Conservation (phyloP, 2,329 filamentous ascomycete genomes). For the Scortechinia acanthostroma region DNA sequence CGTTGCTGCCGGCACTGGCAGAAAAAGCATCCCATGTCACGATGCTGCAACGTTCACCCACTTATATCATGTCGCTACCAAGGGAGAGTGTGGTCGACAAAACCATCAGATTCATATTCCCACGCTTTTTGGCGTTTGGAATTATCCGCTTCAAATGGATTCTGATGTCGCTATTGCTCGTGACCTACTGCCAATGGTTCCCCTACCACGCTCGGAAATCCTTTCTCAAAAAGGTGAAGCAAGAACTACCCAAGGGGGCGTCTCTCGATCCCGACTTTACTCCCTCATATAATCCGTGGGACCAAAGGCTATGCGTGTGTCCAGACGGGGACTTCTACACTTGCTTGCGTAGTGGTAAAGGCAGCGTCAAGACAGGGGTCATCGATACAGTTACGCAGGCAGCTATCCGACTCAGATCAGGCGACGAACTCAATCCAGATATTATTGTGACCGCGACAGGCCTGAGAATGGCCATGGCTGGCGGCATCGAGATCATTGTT, state of each 20-base stretch:
- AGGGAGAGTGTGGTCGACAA: slow-evolving; percentile 19
- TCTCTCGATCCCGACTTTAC: slow-evolving; percentile 43
- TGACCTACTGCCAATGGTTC: slow-evolving; percentile 30
- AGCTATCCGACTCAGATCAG: slow-evolving; percentile 32
- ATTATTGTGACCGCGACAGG: slow-evolving; percentile 62
- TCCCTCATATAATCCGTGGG: slow-evolving; percentile 50
- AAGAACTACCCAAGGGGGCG: slow-evolving; percentile 37
- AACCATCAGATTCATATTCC: slow-evolving; percentile 28
- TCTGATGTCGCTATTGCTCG: slow-evolving; percentile 17
- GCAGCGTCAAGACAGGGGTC: slow-evolving; percentile 30
- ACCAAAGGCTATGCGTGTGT: slow-evolving; percentile 61
- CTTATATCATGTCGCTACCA: slow-evolving; percentile 49
- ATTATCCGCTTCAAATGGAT: slow-evolving; percentile 26
- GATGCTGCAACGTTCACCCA: slow-evolving; percentile 64
- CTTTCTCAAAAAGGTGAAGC: slow-evolving; percentile 28
- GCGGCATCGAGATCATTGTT: slow-evolving; percentile 37
- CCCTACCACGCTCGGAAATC: slow-evolving; percentile 34
- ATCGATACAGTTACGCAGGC: slow-evolving; percentile 34
- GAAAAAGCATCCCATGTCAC: slow-evolving; percentile 51
- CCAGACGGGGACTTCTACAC: slow-evolving; percentile 35
- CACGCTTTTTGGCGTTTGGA: slow-evolving; percentile 29
- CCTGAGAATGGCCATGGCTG: slow-evolving; percentile 44
- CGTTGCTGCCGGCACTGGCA: slow-evolving; percentile 53
- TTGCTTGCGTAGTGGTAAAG: slow-evolving; percentile 26
- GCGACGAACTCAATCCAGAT: slow-evolving; percentile 41